A percentile compares a stretch with the other conserved stretches of the same genome.
phyloP scores from a whole-genome alignment of 1,139 yeast species.

The Geotrichum phurueaensis region DNA sequence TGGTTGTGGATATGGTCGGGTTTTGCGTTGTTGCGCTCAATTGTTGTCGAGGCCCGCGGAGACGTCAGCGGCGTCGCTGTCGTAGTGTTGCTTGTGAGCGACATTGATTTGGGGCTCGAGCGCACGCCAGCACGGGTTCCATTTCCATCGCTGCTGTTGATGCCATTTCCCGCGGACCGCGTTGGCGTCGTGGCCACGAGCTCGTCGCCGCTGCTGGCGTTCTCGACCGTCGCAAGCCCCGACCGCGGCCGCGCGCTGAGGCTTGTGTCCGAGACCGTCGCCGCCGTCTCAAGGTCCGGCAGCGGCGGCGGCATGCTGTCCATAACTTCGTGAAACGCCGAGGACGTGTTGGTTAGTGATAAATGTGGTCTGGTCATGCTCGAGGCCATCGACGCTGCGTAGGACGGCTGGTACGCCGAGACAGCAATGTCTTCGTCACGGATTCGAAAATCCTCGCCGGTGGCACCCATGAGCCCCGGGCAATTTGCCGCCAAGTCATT shows the following conservation, averaged over 20 bases:
- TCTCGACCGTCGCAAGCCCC: neutral
- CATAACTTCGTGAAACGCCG: slow-evolving; percentile 7
- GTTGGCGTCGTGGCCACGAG: neutral
- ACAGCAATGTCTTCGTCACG: slow-evolving; percentile 13
- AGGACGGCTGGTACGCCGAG: slow-evolving; percentile 4
- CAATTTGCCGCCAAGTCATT: neutral
- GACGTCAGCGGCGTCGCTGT: neutral
- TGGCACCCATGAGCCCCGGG: neutral
- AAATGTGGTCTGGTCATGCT: slow-evolving; percentile 10
- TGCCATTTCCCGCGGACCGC: neutral
- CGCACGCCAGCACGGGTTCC: neutral
- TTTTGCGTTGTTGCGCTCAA: neutral
- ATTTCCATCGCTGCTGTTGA: too few species aligned
- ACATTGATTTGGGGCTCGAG: neutral
- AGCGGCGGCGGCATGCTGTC: neutral
- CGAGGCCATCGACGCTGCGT: slow-evolving; percentile 3
- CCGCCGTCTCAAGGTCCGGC: neutral
- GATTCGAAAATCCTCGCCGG: slow-evolving; percentile 10
- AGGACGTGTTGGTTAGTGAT: slow-evolving; percentile 9
- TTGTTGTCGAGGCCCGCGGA: neutral
- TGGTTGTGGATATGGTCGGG: slow-evolving; percentile 5
- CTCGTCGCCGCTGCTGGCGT: neutral
- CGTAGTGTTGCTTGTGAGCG: neutral
- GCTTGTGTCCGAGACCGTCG: neutral
- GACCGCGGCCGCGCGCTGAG: neutral